Evolutionary conservation across 208 protist species (phyloP), one percentile per base, ranked within the genome.

Genomic region (Wallacemonas collosoma): DNA sequence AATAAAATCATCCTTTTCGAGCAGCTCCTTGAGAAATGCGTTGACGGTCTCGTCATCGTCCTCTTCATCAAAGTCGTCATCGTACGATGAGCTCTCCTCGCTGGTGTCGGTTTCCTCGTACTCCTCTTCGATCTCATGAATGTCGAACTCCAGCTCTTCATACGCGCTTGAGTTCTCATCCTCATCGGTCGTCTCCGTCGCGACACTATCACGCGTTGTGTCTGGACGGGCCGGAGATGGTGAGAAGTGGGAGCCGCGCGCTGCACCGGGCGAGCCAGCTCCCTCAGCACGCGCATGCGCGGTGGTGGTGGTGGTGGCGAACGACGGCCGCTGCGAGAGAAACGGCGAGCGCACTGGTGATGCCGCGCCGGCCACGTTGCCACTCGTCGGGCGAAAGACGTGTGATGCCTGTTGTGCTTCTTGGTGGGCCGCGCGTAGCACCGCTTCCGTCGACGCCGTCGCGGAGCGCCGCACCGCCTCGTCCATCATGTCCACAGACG

Each of bases 61-160:
- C 38, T 68, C 56, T 15, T 67, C 60, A 8, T 68, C 70, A 6
- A 50, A 50, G 45, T 74, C 70, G 11, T 68, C 71, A 15, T 74
- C 70, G 56, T 67, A 43, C 9, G 26, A 71, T 48, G 38, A 66
- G 40, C 35, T 51, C 7, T 73, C 67, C n/a, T 68, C 64, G 43
- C 58, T 47, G 14, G 50, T 55, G 7, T 75, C 71, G 14, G 43
- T 64, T n/a, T 67, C 61, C 35, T 75, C 71, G 51, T 40, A 45
- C 43, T 73, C 54, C 40, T 73, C 69, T 17, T 65, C 60, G 39
- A 65, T 65, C 2, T 65, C 60, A 38, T 65, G 41, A 14, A 57
- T 36, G 35, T 75, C 64, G 57, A 71, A 72, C 68, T 81, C 76
- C 9, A 73, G 14, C 43, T 73, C 76, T 38, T 72, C 76, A 40